Evolutionary conservation across 2,329 filamentous ascomycete genomes (phyloP).

Genomic region (Fusarium sp.): DNA sequence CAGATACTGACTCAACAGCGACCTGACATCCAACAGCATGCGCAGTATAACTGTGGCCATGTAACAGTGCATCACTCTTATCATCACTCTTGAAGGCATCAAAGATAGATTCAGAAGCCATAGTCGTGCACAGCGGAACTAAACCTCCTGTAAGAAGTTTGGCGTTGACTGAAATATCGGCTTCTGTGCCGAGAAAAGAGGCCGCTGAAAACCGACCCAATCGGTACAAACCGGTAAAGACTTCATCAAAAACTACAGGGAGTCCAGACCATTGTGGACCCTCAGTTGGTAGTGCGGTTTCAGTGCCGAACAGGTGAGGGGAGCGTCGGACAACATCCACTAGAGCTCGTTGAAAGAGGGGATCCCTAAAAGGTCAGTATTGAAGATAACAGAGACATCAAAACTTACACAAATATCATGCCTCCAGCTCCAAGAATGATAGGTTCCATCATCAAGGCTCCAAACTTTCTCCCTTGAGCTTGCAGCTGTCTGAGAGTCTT

Average conservation of each 20-base stretch:
- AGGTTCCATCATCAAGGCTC: slow-evolving; percentile 83
- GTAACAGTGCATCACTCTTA: slow-evolving; percentile 82
- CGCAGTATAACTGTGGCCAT: slow-evolving; percentile 89
- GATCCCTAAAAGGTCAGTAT: slow-evolving; percentile 67
- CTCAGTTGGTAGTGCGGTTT: background rate
- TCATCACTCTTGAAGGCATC: slow-evolving; percentile 75
- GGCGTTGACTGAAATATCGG: slow-evolving; percentile 84
- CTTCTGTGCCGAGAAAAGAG: slow-evolving; percentile 74
- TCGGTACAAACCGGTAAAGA: slow-evolving; percentile 87
- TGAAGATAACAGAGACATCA: background rate
- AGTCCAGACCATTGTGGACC: slow-evolving; percentile 74
- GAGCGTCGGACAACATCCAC: slow-evolving; percentile 74
- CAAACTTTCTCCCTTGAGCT: slow-evolving; percentile 73
- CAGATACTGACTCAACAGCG: slow-evolving; percentile 73
- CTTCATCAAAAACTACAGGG: slow-evolving; percentile 85
- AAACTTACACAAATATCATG: slow-evolving; percentile 80
- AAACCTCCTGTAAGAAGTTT: slow-evolving; percentile 87
- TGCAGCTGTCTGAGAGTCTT: slow-evolving; percentile 64
- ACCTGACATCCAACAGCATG: slow-evolving; percentile 86
- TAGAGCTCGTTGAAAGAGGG: slow-evolving; percentile 81
- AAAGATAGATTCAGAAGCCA: slow-evolving; percentile 81
- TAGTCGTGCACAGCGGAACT: slow-evolving; percentile 80
- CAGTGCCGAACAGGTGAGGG: slow-evolving; percentile 64
- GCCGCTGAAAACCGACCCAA: slow-evolving; percentile 79
- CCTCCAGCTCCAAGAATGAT: slow-evolving; percentile 84